Percentiles rank a stretch among this genome's conserved stretches.
phyloP scores from a whole-genome alignment of 2,329 filamentous ascomycete species.

The Gaeumannomyces tritici region DNA sequence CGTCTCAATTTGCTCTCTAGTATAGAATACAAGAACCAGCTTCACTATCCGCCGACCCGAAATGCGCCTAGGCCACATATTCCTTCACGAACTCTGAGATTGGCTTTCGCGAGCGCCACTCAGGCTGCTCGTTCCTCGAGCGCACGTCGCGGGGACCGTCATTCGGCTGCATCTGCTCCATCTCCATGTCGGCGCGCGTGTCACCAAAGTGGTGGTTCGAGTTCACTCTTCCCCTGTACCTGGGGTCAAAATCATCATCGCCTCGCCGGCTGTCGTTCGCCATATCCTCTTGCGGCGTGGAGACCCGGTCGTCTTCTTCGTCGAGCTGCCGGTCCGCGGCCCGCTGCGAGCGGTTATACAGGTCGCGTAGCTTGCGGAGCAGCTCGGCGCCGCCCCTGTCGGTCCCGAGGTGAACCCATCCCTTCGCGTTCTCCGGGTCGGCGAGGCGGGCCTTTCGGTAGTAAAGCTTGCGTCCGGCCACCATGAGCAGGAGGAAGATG shows the following conservation, averaged over 20 bases:
- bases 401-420: not conserved
- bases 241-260: not conserved
- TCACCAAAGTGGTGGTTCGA: not conserved
- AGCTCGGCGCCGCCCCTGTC: constrained; percentile 10
- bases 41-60: too few species aligned
- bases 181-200: not conserved
- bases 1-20: not conserved
- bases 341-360: not conserved
- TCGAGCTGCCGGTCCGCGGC: not conserved
- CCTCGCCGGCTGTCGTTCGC: not conserved
- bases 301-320: not conserved
- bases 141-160: not conserved
- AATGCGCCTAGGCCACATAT: too few species aligned
- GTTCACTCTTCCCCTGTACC: not conserved
- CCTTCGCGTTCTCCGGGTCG: not conserved
- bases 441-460: not conserved
- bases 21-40: too few species aligned
- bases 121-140: not conserved
- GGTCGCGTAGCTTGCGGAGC: constrained; percentile 8
- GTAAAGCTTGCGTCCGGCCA: not conserved
- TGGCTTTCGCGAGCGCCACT: not conserved
- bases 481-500: not conserved
- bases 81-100: not conserved
- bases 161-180: not conserved
- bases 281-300: not conserved